Evolutionary conservation across 306 rosid genomes (phyloP), one percentile per base, ranked within the genome.

Genomic region (Prinsepia uniflora): DNA sequence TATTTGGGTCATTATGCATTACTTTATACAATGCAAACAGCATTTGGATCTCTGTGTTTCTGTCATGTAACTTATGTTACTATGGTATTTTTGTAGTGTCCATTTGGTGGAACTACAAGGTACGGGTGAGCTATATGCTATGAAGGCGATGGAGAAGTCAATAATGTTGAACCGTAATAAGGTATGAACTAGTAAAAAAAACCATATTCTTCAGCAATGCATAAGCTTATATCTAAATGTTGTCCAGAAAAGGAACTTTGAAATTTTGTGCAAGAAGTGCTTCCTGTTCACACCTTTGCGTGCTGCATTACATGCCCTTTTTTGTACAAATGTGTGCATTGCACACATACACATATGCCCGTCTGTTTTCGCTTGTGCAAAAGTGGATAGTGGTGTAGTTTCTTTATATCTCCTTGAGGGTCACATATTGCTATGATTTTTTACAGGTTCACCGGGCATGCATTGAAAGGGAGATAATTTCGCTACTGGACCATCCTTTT

Each of bases 91-190:
- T 61, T 78, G 75, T 88, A 94, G 98, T 72, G 98, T 94, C 65
- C 97, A 90, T 80, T 81, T 94, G 79, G 98, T 94, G 82, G 95
- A 94, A 83, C 88, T 94, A 66, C 70, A 76, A 79, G 97, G 92
- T 41, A 79, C 95, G 0, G 85, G 89, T 10, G 92, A 90, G 82
- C 80, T 89, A 63, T 94, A 78, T 76, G 97, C 98, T 72, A 94
- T 94, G 97, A 94, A 94, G 87, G 97, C 97, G 70, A 94, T 94
- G 94, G 98, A 90, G 66, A 94, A 94, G 81, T 81, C 97, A 49
- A 76, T 75, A 60, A 87, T 94, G 90, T 70, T 90, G 60, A 89
- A 86, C 75, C 98, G 98, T 52, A 94, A 94, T 84, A 94, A 94
- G 98, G 98, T 94, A 55, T 67, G 80, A 54, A 76, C 66, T 65